A percentile compares a stretch with the other conserved stretches of the same genome.
Conservation (phyloP, 1,284 basidiomycete genomes). For the Pterulicium gracile region DNA sequence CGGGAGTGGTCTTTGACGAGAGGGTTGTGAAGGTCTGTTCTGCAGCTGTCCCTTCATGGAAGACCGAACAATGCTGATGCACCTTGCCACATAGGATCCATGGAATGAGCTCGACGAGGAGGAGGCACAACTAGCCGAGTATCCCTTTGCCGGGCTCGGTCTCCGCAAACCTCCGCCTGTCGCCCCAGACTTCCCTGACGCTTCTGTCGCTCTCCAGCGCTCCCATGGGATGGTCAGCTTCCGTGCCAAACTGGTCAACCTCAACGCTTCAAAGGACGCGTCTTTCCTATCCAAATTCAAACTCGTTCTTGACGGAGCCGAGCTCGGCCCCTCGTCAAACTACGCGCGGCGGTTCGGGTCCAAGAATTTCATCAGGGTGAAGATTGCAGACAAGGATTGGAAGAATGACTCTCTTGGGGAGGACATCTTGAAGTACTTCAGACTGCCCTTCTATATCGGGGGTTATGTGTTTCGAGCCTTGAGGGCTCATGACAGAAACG, state of each 20-base stretch:
- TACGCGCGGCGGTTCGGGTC: background rate
- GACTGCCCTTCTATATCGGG: background rate
- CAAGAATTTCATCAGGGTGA: background rate
- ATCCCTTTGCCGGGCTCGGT: background rate
- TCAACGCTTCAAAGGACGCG: background rate
- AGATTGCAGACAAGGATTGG: background rate
- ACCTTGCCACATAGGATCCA: background rate
- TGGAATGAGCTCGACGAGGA: background rate
- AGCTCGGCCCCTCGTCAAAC: background rate
- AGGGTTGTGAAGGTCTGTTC: too few species aligned
- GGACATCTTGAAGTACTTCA: background rate
- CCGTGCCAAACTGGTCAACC: background rate
- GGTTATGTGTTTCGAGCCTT: background rate
- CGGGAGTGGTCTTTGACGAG: too few species aligned
- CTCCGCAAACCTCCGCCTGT: background rate
- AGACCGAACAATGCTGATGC: too few species aligned
- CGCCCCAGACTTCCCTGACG: too few species aligned
- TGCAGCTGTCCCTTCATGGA: too few species aligned
- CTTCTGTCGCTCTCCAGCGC: too few species aligned
- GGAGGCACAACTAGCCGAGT: background rate
- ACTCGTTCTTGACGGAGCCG: background rate
- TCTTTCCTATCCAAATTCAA: too few species aligned
- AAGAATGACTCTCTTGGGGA: background rate
- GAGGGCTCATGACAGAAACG: background rate
- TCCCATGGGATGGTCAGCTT: background rate